phyloP scores from a whole-genome alignment of 345 rosid species.

The Populus alba region DNA sequence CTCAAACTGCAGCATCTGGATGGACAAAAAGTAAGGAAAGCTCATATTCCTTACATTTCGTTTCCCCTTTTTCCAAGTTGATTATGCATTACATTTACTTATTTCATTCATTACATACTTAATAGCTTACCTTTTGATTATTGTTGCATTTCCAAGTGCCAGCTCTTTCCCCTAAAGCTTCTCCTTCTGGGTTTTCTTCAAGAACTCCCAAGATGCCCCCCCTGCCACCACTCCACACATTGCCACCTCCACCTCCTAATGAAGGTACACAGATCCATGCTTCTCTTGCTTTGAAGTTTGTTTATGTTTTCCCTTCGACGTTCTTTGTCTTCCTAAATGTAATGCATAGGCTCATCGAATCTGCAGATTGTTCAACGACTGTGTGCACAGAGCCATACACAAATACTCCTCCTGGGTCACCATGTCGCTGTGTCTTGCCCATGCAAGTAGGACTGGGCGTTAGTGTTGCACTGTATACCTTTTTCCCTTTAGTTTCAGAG shows the following conservation, averaged over 20 bases:
- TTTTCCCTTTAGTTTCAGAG: conserved; percentile 93
- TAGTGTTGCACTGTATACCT: conserved; percentile 75
- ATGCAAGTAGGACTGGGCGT: conserved; percentile 85
- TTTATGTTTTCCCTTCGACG: not conserved
- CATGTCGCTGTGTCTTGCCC: conserved; percentile 92
- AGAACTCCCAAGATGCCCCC: conserved; percentile 56
- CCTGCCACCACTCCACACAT: conserved; percentile 57
- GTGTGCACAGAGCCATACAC: conserved; percentile 77
- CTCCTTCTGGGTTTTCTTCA: conserved; percentile 43
- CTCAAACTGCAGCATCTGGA: conserved; percentile 40
- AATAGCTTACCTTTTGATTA: conserved; percentile 27
- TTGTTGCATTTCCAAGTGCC: conserved; percentile 50
- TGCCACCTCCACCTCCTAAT: conserved; percentile 97
- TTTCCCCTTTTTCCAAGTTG: not conserved
- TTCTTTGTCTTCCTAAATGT: conserved; percentile 10
- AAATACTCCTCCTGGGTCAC: conserved; percentile 91
- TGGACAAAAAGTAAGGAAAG: conserved; percentile 43
- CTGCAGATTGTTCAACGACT: conserved; percentile 72
- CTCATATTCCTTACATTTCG: not conserved
- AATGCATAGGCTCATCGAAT: conserved; percentile 19
- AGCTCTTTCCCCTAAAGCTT: conserved; percentile 31
- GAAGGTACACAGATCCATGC: conserved; percentile 47
- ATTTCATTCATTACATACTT: conserved; percentile 6
- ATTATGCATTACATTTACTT: not conserved
- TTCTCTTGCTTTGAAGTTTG: conserved; percentile 5